These are phyloP conservation scores for Backusella macrospora DNA, from an alignment of 192 early-diverging fungal species.

Conservation along the genomic window DNA sequence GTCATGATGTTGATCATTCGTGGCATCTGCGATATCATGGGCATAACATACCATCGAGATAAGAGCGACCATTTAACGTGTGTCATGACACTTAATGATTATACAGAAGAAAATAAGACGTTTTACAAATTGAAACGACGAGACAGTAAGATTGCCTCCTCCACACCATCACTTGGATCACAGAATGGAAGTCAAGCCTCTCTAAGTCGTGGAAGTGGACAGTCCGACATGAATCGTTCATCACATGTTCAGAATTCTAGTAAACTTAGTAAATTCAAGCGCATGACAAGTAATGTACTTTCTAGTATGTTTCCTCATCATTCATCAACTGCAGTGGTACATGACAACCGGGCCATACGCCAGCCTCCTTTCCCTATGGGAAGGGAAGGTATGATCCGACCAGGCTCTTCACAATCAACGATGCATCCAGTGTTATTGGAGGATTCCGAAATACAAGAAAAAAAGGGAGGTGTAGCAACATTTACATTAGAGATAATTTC, in stretches of 20 bases:
- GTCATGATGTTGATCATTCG: conserved; percentile 32
- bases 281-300: conserved; percentile 21
- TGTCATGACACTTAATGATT: conserved; percentile 29
- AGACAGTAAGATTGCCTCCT: conserved; percentile 17
- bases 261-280: conserved; percentile 22
- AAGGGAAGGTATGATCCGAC: neutral
- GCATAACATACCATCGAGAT: conserved; percentile 35
- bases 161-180: neutral
- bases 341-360: neutral
- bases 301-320: conserved; percentile 20
- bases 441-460: neutral
- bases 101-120: conserved; percentile 16
- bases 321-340: conserved; percentile 16
- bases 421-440: neutral
- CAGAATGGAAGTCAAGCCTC: conserved; percentile 19
- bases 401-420: conserved; percentile 6
- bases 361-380: conserved; percentile 8
- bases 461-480: conserved; percentile 25
- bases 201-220: conserved; percentile 10
- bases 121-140: conserved; percentile 20
- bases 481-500: conserved; percentile 37
- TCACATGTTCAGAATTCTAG: conserved; percentile 6
- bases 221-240: conserved; percentile 16
- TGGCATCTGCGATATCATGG: conserved; percentile 36
- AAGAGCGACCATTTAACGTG: conserved; percentile 23